A percentile compares a stretch with the other conserved stretches of the same genome.
Evolutionary conservation across 768 basidiomycete genomes (phyloP).

Genomic region (Tylopilus rubrobrunneus): DNA sequence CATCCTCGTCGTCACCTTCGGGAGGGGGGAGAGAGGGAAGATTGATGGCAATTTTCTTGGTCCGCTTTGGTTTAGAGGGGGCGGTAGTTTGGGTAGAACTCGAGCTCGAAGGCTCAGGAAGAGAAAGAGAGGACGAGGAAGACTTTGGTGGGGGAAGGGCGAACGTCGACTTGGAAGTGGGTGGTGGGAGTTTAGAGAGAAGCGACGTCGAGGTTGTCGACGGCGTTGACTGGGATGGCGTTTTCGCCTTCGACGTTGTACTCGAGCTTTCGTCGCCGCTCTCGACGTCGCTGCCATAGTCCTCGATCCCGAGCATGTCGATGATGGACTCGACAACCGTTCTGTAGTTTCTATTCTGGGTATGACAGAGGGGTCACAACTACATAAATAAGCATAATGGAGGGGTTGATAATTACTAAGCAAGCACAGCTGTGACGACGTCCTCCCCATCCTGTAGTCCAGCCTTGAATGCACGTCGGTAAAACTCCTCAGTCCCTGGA

Average conservation of each 20-base stretch:
- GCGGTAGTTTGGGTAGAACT: slow-evolving; percentile 3
- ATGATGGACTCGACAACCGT: too few relatives aligned
- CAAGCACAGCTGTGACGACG: slow-evolving; percentile 10
- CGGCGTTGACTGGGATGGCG: slow-evolving; percentile 1
- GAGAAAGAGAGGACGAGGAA: slow-evolving; percentile 25
- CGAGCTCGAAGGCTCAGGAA: slow-evolving; percentile 23
- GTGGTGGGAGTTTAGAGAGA: slow-evolving; percentile 22
- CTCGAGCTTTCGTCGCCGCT: slow-evolving; percentile 42
- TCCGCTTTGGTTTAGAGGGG: slow-evolving; percentile 38
- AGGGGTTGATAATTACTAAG: background rate
- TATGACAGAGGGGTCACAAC: background rate
- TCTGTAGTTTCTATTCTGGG: too few relatives aligned
- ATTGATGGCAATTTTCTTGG: slow-evolving; percentile 41
- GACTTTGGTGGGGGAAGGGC: slow-evolving; percentile 36
- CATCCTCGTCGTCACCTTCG: slow-evolving; percentile 41
- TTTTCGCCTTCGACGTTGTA: slow-evolving; percentile 4
- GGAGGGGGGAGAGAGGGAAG: slow-evolving; percentile 29
- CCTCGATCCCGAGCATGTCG: slow-evolving; percentile 77
- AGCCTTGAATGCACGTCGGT: slow-evolving; percentile 13
- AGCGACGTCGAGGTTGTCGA: slow-evolving; percentile 9
- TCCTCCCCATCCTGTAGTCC: slow-evolving; percentile 14
- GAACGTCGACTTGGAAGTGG: slow-evolving; percentile 30
- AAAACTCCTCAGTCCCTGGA: slow-evolving; percentile 9
- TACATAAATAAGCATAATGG: background rate
- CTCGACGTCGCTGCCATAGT: slow-evolving; percentile 72